These are phyloP conservation scores for Carex scoparia DNA, from an alignment of 176 grass and related monocot genomes.

Conservation along the genomic window DNA sequence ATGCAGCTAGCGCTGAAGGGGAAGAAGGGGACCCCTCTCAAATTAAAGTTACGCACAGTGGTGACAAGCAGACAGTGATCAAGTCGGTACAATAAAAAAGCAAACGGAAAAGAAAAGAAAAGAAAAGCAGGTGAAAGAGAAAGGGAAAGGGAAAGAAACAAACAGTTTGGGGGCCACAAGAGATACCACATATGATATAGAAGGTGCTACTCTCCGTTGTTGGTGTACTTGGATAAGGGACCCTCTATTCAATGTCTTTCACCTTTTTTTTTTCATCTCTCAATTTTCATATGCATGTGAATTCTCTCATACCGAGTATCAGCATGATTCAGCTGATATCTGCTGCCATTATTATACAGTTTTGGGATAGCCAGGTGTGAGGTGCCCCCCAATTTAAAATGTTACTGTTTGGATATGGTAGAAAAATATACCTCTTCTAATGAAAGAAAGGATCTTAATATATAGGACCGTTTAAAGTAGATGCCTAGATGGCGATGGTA, in stretches of 20 bases:
- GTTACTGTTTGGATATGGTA: not conserved
- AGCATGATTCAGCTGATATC: slow-evolving; percentile 13
- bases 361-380: not conserved
- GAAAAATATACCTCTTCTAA: not conserved
- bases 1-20: slow-evolving; percentile 5
- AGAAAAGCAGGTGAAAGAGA: not conserved
- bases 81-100: slow-evolving; percentile 17
- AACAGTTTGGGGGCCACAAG: slow-evolving; percentile 8
- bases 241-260: slow-evolving; percentile 12
- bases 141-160: not conserved
- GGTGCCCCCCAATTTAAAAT: not conserved
- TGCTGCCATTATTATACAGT: not conserved
- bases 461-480: not conserved
- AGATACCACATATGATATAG: not conserved
- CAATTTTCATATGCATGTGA: not conserved
- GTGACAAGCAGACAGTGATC: slow-evolving; percentile 13
- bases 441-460: slow-evolving; percentile 7
- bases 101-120: not conserved
- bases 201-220: slow-evolving; percentile 10
- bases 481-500: not conserved
- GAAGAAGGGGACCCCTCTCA: slow-evolving; percentile 14
- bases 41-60: slow-evolving; percentile 12
- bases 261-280: not conserved
- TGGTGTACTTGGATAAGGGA: slow-evolving; percentile 13
- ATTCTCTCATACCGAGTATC: not conserved